Percentiles rank a stretch among this genome's conserved stretches.
Evolutionary conservation across 805 yeast genomes (phyloP).

Genomic region (Vanderwaltozyma tropicalis): DNA sequence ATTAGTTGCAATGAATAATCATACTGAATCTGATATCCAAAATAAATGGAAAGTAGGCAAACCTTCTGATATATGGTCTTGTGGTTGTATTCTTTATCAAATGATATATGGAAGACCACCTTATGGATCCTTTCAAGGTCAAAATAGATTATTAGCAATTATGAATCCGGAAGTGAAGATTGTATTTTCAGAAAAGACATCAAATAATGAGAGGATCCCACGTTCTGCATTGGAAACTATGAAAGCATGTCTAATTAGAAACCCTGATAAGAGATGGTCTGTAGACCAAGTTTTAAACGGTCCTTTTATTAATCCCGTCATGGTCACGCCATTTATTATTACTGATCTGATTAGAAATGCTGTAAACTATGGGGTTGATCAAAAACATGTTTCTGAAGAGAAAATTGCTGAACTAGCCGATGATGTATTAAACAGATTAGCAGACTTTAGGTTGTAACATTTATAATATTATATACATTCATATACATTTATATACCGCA

Average conservation of each 20-base stretch:
- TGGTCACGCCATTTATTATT: constrained; percentile 56
- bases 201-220: constrained; percentile 58
- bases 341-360: constrained; percentile 68
- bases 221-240: constrained; percentile 59
- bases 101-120: constrained; percentile 94
- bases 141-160: constrained; percentile 71
- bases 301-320: constrained; percentile 64
- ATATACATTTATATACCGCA: not conserved
- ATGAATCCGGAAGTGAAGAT: constrained; percentile 75
- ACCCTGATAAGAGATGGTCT: constrained; percentile 58
- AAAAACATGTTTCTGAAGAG: constrained; percentile 32
- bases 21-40: constrained; percentile 31
- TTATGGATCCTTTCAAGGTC: constrained; percentile 66
- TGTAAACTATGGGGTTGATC: constrained; percentile 56
- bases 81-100: constrained; percentile 92
- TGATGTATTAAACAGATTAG: constrained; percentile 46
- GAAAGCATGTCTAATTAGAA: constrained; percentile 58
- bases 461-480: not conserved
- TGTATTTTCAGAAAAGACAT: constrained; percentile 50
- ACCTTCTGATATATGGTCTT: constrained; percentile 96
- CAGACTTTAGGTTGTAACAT: constrained; percentile 20
- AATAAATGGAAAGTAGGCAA: constrained; percentile 68
- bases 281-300: constrained; percentile 49
- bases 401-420: constrained; percentile 40
- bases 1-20: constrained; percentile 44